These are phyloP conservation scores for Aspergillus brasiliensis DNA, from an alignment of 2,329 filamentous ascomycete genomes.

Conservation along the genomic window DNA sequence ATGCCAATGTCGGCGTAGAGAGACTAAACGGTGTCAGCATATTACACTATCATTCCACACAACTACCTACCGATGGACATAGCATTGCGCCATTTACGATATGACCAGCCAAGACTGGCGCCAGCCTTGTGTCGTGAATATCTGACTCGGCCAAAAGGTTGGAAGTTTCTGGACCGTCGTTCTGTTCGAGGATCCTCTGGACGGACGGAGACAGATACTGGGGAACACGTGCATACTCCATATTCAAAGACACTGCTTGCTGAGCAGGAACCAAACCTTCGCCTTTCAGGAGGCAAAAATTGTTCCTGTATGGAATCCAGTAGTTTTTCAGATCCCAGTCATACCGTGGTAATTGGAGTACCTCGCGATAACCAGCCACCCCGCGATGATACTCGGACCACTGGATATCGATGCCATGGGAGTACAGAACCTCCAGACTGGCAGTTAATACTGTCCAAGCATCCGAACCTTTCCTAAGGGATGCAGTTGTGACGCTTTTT, in stretches of 20 bases:
- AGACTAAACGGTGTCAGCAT: slow-evolving; percentile 43
- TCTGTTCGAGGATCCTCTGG: slow-evolving; percentile 64
- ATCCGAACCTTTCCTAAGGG: slow-evolving; percentile 64
- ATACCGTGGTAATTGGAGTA: slow-evolving; percentile 69
- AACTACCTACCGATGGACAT: slow-evolving; percentile 50
- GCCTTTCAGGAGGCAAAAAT: slow-evolving; percentile 72
- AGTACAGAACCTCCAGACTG: slow-evolving; percentile 63
- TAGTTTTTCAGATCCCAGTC: slow-evolving; percentile 72
- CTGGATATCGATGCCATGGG: slow-evolving; percentile 64
- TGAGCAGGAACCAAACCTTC: slow-evolving; percentile 46
- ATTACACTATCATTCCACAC: not conserved
- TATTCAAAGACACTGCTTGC: not conserved
- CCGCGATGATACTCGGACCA: slow-evolving; percentile 71
- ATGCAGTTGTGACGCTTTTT: slow-evolving; percentile 60
- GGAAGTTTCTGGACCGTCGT: slow-evolving; percentile 62
- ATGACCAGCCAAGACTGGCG: slow-evolving; percentile 65
- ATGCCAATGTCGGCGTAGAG: slow-evolving; percentile 66
- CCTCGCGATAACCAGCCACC: slow-evolving; percentile 59
- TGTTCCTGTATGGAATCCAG: slow-evolving; percentile 70
- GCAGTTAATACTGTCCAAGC: slow-evolving; percentile 65
- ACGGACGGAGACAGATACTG: slow-evolving; percentile 63
- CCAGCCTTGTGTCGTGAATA: slow-evolving; percentile 7
- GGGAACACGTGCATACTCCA: slow-evolving; percentile 39
- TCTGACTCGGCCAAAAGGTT: slow-evolving; percentile 10
- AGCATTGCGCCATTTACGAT: slow-evolving; percentile 68